Evolutionary conservation across 2,329 filamentous ascomycete genomes (phyloP).

Genomic region (Phialophora macrospora): DNA sequence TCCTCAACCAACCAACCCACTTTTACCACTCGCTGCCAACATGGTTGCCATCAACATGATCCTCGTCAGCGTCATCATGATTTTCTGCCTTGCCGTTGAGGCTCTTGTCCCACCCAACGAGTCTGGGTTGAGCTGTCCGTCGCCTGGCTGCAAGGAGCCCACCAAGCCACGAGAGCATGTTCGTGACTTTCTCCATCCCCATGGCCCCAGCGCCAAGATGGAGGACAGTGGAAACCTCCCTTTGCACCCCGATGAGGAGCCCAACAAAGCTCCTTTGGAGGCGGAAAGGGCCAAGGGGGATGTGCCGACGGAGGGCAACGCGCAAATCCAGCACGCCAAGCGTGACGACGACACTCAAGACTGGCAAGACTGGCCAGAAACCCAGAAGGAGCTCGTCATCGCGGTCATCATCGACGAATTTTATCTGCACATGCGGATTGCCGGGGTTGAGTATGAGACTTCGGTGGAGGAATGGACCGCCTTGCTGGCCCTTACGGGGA

Average conservation of each 20-base stretch:
- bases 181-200: background rate
- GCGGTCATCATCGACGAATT: background rate
- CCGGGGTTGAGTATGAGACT: background rate
- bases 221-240: background rate
- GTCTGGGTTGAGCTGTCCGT: background rate
- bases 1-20: background rate
- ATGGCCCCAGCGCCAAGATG: background rate
- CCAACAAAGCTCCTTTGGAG: background rate
- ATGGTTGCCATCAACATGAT: background rate
- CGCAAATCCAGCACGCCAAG: background rate
- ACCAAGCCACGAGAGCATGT: background rate
- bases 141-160: background rate
- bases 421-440: background rate
- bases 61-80: background rate
- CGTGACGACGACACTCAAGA: background rate
- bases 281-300: background rate
- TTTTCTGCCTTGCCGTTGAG: background rate
- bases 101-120: background rate
- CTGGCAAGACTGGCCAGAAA: conserved; percentile 7
- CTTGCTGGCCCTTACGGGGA: background rate
- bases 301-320: background rate
- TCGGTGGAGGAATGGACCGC: background rate
- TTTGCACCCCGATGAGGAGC: background rate
- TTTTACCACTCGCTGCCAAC: background rate
- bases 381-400: background rate